phyloP scores from a whole-genome alignment of 352 stramenopile species.

The Thalassiosira mediterranea region DNA sequence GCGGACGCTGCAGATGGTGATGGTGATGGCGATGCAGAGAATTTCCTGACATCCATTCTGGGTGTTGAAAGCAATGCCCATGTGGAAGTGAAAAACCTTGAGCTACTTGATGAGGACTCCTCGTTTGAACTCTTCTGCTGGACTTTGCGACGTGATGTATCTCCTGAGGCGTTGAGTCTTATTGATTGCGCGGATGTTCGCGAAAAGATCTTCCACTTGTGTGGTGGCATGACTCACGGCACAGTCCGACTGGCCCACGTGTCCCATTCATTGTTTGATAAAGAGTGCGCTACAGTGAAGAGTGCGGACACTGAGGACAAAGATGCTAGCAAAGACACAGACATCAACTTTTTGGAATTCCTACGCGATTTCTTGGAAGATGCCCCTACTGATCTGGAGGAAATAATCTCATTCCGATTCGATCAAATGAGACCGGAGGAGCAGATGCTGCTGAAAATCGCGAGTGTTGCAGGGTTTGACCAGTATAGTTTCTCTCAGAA shows the following conservation, averaged over 20 bases:
- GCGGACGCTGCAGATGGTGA: slow-evolving; percentile 7
- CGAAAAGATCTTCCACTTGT: slow-evolving; percentile 28
- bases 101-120: slow-evolving; percentile 21
- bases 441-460: slow-evolving; percentile 46
- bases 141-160: slow-evolving; percentile 30
- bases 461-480: slow-evolving; percentile 37
- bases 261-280: slow-evolving; percentile 24
- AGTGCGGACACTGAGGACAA: too few species aligned
- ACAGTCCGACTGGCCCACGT: slow-evolving; percentile 25
- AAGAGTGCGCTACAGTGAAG: too few species aligned
- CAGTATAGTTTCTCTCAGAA: slow-evolving; percentile 47
- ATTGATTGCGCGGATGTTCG: slow-evolving; percentile 23
- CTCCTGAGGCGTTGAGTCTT: slow-evolving; percentile 5
- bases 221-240: slow-evolving; percentile 26
- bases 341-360: slow-evolving; percentile 20
- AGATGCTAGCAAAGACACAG: slow-evolving; percentile 1
- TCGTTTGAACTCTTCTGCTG: slow-evolving; percentile 33
- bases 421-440: slow-evolving; percentile 35
- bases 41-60: slow-evolving; percentile 11
- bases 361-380: slow-evolving; percentile 20
- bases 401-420: slow-evolving; percentile 33
- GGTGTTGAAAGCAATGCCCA: slow-evolving; percentile 1
- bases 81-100: slow-evolving; percentile 13
- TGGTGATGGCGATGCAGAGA: background rate
- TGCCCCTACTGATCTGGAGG: slow-evolving; percentile 24